These are phyloP conservation scores for Blastomyces percursus DNA, from an alignment of 2,329 filamentous ascomycete species.

Conservation along the genomic window DNA sequence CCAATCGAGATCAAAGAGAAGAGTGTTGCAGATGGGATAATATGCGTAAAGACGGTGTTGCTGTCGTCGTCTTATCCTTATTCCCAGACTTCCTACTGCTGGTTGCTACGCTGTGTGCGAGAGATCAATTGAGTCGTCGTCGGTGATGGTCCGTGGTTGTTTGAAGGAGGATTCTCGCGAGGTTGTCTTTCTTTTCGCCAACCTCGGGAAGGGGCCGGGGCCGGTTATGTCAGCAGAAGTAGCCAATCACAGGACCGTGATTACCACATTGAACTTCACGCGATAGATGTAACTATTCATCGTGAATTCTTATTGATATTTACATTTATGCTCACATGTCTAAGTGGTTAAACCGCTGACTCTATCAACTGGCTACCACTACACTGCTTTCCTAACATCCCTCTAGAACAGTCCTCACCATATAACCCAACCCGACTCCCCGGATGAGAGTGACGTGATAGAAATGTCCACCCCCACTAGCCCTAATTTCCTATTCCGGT, in stretches of 20 bases:
- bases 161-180: neutral
- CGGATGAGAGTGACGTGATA: neutral
- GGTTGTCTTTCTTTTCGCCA: neutral
- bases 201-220: constrained; percentile 10
- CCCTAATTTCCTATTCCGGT: neutral
- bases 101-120: neutral
- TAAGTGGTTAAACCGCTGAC: no score
- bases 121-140: neutral
- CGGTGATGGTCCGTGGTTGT: neutral
- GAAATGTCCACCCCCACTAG: neutral
- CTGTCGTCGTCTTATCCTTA: neutral
- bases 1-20: neutral
- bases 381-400: neutral
- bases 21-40: neutral
- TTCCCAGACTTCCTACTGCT: neutral
- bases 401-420: neutral
- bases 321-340: no score
- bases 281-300: neutral
- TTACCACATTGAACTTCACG: constrained; percentile 8
- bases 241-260: constrained; percentile 13
- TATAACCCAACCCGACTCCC: neutral
- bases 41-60: neutral
- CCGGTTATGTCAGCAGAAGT: constrained; percentile 14
- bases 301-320: neutral
- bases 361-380: no score